Conservation (phyloP, 1,284 basidiomycete species). For the Xerocomus amazonicus region DNA sequence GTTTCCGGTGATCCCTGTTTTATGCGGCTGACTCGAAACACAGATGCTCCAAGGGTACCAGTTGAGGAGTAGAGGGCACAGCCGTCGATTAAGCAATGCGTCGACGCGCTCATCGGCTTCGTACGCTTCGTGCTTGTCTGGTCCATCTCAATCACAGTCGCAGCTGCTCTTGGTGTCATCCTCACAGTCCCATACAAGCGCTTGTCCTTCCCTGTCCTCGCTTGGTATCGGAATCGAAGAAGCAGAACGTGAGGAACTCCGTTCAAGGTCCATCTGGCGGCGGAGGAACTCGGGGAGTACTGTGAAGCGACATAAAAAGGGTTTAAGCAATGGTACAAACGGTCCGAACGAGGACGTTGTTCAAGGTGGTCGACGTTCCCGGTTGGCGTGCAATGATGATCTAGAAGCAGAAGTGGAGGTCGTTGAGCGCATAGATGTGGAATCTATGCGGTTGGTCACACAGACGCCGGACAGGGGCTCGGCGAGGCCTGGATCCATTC, state of each 20-base stretch:
- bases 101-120: slow-evolving; percentile 18
- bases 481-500: slow-evolving; percentile 15
- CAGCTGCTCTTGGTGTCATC: slow-evolving; percentile 13
- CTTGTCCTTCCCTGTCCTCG: slow-evolving; percentile 18
- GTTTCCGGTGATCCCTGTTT: background rate
- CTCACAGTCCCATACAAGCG: slow-evolving; percentile 19
- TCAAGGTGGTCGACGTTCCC: background rate
- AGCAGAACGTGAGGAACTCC: slow-evolving; percentile 21
- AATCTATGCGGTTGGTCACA: background rate
- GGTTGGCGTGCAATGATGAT: background rate
- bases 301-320: slow-evolving; percentile 8
- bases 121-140: slow-evolving; percentile 23
- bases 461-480: slow-evolving; percentile 4
- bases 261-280: slow-evolving; percentile 19
- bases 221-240: slow-evolving; percentile 28
- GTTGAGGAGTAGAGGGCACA: background rate
- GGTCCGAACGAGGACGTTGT: background rate
- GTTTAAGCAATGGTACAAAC: background rate
- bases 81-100: slow-evolving; percentile 22
- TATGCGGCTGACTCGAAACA: background rate
- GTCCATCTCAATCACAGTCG: slow-evolving; percentile 19
- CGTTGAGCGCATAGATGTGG: background rate
- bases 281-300: slow-evolving; percentile 14
- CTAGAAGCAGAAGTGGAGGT: background rate
- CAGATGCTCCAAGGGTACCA: slow-evolving; percentile 9